These are phyloP conservation scores for barrel medic (Medicago truncatula) DNA, from an alignment of 306 rosid genomes.

Conservation along the genomic window DNA sequence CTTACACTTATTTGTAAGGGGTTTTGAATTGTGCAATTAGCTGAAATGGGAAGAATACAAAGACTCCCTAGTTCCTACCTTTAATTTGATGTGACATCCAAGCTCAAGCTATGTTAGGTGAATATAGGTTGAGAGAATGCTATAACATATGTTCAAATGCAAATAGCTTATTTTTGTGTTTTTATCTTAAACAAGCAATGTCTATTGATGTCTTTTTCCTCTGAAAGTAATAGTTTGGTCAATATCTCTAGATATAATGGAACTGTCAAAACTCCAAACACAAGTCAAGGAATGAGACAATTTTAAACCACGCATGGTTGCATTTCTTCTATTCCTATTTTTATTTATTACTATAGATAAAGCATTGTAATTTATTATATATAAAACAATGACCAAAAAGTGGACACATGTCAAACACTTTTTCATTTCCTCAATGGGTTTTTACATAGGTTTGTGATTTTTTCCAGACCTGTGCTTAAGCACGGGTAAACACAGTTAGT, in stretches of 20 bases:
- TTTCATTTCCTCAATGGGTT: background rate
- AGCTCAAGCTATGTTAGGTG: conserved; percentile 25
- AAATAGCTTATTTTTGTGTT: conserved; percentile 14
- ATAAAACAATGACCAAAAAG: conserved; percentile 9
- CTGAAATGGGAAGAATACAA: conserved; percentile 31
- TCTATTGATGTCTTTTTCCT: conserved; percentile 20
- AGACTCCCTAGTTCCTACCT: background rate
- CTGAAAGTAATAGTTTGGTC: conserved; percentile 13
- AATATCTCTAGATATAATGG: conserved; percentile 19
- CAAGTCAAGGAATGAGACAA: background rate
- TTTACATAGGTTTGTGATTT: background rate
- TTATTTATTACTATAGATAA: background rate
- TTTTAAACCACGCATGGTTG: background rate
- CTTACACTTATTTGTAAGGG: conserved; percentile 27
- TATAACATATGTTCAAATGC: conserved; percentile 22
- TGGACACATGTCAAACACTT: background rate
- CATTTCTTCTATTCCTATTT: conserved; percentile 1
- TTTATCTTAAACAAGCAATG: conserved; percentile 22
- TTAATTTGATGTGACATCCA: conserved; percentile 28
- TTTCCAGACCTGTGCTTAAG: background rate
- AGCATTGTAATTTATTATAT: conserved; percentile 3
- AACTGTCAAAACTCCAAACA: conserved; percentile 4
- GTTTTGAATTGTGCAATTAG: conserved; percentile 29
- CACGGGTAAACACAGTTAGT: background rate
- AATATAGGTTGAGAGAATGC: conserved; percentile 33